Conservation (phyloP, 2,329 filamentous ascomycete species). For the Hypoxylon sp. region DNA sequence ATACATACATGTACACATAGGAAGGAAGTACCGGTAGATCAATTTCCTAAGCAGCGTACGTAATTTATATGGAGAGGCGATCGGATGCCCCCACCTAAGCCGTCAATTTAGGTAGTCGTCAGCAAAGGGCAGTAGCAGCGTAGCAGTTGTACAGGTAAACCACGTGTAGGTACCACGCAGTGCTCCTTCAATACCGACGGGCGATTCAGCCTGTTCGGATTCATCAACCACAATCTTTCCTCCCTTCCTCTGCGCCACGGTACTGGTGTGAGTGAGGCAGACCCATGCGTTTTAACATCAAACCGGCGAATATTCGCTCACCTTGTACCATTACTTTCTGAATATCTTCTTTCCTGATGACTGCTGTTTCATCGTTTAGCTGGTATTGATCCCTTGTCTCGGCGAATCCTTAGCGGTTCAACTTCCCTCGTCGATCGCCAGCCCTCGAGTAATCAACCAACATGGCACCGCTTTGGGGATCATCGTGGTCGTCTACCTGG, state of each 20-base stretch:
- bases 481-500: constrained; percentile 52
- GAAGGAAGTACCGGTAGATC: constrained; percentile 1
- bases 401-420: constrained; percentile 36
- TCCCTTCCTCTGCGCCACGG: constrained; percentile 23
- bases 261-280: constrained; percentile 18
- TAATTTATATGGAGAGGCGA: not conserved
- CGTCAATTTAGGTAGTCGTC: not conserved
- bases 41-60: constrained; percentile 1
- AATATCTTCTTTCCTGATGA: constrained; percentile 30
- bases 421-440: constrained; percentile 26
- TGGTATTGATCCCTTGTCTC: constrained; percentile 35
- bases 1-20: too few relatives aligned
- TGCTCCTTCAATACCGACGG: not conserved
- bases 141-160: not conserved
- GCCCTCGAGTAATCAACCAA: constrained; percentile 18
- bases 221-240: constrained; percentile 23
- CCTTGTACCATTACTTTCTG: constrained; percentile 7
- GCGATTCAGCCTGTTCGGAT: constrained; percentile 30
- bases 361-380: constrained; percentile 22
- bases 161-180: constrained; percentile 9
- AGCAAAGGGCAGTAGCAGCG: constrained; percentile 4
- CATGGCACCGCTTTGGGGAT: constrained; percentile 54
- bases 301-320: constrained; percentile 8
- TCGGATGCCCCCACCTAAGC: constrained; percentile 4
- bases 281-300: constrained; percentile 16